phyloP scores from a whole-genome alignment of 2,329 filamentous ascomycete genomes.

The Xenoacremonium recifei region DNA sequence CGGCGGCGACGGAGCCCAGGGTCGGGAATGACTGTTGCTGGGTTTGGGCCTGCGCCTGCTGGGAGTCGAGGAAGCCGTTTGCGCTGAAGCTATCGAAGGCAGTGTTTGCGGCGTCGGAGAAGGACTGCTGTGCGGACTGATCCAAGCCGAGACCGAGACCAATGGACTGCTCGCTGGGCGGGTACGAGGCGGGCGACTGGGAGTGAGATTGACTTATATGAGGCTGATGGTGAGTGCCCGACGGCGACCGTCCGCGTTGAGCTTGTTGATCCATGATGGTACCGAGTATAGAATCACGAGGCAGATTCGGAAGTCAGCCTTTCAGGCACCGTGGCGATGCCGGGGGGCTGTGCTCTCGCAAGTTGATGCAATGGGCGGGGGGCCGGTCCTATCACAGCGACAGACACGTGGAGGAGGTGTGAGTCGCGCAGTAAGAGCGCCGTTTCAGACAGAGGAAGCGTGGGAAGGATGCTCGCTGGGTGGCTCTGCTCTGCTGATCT shows the following conservation, averaged over 20 bases:
- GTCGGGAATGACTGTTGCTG: slow-evolving; percentile 30
- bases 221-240: slow-evolving; percentile 54
- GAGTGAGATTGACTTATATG: slow-evolving; percentile 70
- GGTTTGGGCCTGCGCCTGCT: slow-evolving; percentile 35
- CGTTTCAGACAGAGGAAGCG: slow-evolving; percentile 19
- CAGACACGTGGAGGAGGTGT: slow-evolving; percentile 27
- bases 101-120: slow-evolving; percentile 33
- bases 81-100: slow-evolving; percentile 45
- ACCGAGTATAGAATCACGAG: slow-evolving; percentile 36
- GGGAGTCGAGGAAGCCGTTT: slow-evolving; percentile 49
- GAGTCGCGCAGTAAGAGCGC: slow-evolving; percentile 18
- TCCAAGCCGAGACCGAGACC: slow-evolving; percentile 61
- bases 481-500: neutral
- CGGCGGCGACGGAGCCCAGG: slow-evolving; percentile 33
- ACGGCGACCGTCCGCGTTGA: slow-evolving; percentile 58
- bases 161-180: slow-evolving; percentile 45
- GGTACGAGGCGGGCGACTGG: slow-evolving; percentile 58
- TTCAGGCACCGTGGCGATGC: slow-evolving; percentile 40
- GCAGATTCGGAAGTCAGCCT: slow-evolving; percentile 48
- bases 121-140: slow-evolving; percentile 41
- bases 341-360: slow-evolving; percentile 41
- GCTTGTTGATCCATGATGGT: slow-evolving; percentile 42
- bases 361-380: slow-evolving; percentile 29
- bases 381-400: slow-evolving; percentile 26
- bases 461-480: slow-evolving; percentile 7